phyloP scores from a whole-genome alignment of 495 filamentous ascomycete genomes.

The Niebla homalea region DNA sequence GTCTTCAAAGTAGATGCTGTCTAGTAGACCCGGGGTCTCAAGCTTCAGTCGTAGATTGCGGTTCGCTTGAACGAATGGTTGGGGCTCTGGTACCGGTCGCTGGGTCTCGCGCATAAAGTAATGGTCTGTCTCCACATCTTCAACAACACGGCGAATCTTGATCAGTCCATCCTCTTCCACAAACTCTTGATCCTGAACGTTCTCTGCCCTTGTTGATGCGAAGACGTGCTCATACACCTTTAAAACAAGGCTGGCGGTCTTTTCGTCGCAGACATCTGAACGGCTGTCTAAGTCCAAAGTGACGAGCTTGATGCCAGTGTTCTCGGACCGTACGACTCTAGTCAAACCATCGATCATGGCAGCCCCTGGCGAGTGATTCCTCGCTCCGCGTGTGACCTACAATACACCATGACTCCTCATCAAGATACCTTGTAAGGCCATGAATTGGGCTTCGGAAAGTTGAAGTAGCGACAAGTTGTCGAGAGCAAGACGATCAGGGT shows the following conservation, averaged over 20 bases:
- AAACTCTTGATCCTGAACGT: conserved; percentile 11
- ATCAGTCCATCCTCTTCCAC: conserved; percentile 15
- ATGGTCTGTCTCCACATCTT: conserved; percentile 3
- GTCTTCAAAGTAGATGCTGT: conserved; percentile 5
- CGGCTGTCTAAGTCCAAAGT: conserved; percentile 18
- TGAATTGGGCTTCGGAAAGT: conserved; percentile 1
- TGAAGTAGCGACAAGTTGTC: conserved; percentile 1
- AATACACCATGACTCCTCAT: conserved; percentile 16
- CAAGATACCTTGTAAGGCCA: conserved; percentile 17
- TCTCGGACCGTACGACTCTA: conserved; percentile 23
- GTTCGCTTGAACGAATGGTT: neutral
- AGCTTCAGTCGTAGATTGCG: conserved; percentile 1
- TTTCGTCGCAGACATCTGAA: neutral
- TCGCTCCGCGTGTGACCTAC: conserved; percentile 21
- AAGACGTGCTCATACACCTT: conserved; percentile 5
- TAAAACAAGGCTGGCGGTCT: conserved; percentile 9
- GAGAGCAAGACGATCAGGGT: neutral
- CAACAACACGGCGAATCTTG: conserved; percentile 18
- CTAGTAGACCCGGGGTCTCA: neutral
- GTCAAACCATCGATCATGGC: conserved; percentile 19
- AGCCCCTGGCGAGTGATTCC: conserved; percentile 13
- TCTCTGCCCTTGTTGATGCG: neutral
- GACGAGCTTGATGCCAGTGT: conserved; percentile 17
- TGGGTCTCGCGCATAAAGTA: neutral
- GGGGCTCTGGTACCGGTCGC: neutral